These are phyloP conservation scores for Paecilomyces sp. DNA, from an alignment of 2,329 filamentous ascomycete species.

Conservation along the genomic window DNA sequence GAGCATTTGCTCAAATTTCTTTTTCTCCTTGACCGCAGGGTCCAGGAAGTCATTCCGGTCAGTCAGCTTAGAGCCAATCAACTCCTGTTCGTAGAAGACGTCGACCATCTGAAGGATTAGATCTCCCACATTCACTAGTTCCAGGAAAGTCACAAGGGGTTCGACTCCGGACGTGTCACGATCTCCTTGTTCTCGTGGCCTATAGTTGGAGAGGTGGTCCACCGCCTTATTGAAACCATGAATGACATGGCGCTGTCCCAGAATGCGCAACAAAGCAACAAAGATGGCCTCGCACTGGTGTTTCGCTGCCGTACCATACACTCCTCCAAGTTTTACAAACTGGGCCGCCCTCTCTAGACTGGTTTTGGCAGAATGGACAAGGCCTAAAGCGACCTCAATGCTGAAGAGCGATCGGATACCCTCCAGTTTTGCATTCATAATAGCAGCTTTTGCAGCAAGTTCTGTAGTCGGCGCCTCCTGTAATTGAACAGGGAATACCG, in stretches of 20 bases:
- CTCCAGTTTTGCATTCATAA: constrained; percentile 91
- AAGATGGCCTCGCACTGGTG: constrained; percentile 90
- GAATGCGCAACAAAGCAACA: constrained; percentile 70
- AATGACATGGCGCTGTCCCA: constrained; percentile 82
- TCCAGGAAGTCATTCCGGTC: constrained; percentile 94
- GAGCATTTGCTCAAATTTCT: constrained; percentile 97
- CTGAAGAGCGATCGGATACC: constrained; percentile 93
- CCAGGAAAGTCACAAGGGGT: constrained; percentile 89
- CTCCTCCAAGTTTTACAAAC: constrained; percentile 73
- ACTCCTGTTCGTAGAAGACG: constrained; percentile 95
- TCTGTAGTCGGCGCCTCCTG: constrained; percentile 76
- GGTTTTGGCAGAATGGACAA: constrained; percentile 83
- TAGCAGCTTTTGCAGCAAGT: constrained; percentile 90
- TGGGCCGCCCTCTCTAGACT: constrained; percentile 78
- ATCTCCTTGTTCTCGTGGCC: constrained; percentile 66
- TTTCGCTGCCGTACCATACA: constrained; percentile 72
- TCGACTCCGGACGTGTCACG: constrained; percentile 66
- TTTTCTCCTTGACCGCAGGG: constrained; percentile 87
- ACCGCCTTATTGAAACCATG: constrained; percentile 92
- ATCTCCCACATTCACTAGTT: constrained; percentile 96
- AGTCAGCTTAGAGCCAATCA: constrained; percentile 71
- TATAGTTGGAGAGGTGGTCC: constrained; percentile 81
- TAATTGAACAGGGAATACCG: constrained; percentile 30
- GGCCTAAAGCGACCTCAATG: constrained; percentile 84
- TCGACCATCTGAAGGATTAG: constrained; percentile 98